Conservation (phyloP, 345 rosid genomes). For the Salix brachista region DNA sequence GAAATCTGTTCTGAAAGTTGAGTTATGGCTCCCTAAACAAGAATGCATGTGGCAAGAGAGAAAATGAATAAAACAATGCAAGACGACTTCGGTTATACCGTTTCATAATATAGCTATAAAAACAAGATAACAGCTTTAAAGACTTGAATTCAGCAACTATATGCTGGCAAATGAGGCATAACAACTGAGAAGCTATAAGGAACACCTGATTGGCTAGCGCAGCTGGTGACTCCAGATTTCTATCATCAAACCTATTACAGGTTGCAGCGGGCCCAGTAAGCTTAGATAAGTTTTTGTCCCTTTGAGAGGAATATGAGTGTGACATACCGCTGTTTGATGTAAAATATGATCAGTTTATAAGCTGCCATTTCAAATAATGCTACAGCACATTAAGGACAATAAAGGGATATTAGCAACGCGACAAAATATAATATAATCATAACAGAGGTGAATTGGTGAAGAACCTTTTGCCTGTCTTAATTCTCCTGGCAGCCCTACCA, state of each 20-base stretch:
- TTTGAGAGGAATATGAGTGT: constrained; percentile 79
- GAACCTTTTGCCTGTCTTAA: constrained; percentile 65
- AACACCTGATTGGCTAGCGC: constrained; percentile 55
- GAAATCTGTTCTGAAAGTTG: constrained; percentile 93
- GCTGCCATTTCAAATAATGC: not conserved
- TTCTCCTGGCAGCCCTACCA: constrained; percentile 63
- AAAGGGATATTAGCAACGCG: not conserved
- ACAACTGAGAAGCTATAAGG: constrained; percentile 3
- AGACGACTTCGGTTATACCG: constrained; percentile 1
- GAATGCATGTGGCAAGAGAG: not conserved
- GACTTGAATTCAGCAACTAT: not conserved
- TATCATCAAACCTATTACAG: constrained; percentile 44
- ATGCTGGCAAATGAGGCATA: not conserved
- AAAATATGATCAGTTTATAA: constrained; percentile 8
- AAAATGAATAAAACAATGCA: not conserved
- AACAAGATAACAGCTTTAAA: not conserved
- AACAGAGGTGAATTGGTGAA: not conserved
- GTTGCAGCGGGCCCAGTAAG: constrained; percentile 36
- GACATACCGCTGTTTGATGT: constrained; percentile 66
- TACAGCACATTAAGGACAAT: not conserved
- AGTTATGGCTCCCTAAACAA: constrained; percentile 55
- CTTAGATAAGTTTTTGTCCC: constrained; percentile 63
- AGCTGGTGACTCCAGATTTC: constrained; percentile 42
- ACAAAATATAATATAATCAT: not conserved
- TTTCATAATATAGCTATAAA: not conserved